Evolutionary conservation across 768 basidiomycete genomes (phyloP), one percentile per base, ranked within the genome.

Genomic region (Leccinum variicolor): DNA sequence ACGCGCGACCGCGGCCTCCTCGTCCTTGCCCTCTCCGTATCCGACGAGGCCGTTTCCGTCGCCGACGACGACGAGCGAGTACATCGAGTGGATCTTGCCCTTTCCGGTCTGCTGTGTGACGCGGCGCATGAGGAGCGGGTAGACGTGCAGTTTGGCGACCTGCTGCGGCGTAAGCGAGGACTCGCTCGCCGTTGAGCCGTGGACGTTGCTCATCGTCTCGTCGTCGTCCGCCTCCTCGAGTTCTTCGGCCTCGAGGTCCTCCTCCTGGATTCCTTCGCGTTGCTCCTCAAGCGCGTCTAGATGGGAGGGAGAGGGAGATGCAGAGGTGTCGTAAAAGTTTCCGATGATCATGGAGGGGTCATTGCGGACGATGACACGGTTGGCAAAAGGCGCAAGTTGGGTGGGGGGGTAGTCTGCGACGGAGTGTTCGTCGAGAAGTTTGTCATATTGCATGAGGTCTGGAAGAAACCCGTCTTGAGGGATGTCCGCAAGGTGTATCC

Each of bases 81-180:
- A 83, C 52, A 79, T 71, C 17, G 84, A 81, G 26, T 81, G 78
- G 59, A 90, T 88, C 68, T 93, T 96, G 14, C 97, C 97, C 74
- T 98, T 98, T 55, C 89, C 87, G 0, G 94, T 98, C 80, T 98
- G 95, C 60, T 92, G 89, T 4, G 84, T 84, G 64, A 95, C 87
- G 43, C 84, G 76, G 6, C 86, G 81, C 61, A 58, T 62, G 60
- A 83, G 58, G 57, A 82, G 72, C 0, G 76, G 62, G 60, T 77
- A 79, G 21, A 71, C 60, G 62, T 79, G 75, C 29, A 81, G 66
- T 28, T 67, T 65, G n/a, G 64, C 56, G 52, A 73, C 59, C 25
- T 77, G 67, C 14, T 39, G 14, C 8, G 60, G 59, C 3, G 57
- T 53, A 54, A 63, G 65, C 11, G 67, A 61, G 19, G 57, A 56